Base-by-base conservation (phyloP, 1,139 yeast species). In the Suhomyces atakaporum region DNA sequence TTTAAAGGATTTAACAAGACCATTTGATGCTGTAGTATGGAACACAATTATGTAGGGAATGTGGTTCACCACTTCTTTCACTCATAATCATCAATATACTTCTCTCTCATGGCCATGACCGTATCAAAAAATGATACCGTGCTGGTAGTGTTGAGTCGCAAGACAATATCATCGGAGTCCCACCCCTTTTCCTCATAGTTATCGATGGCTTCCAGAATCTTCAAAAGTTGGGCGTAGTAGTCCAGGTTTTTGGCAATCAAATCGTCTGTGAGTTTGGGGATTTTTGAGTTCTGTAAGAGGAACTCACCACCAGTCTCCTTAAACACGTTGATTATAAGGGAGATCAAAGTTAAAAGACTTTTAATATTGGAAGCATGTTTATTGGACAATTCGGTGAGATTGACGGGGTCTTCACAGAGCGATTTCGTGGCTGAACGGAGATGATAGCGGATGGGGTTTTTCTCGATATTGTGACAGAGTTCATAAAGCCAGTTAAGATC, bases 391-490 rank as follows among this genome's bases (percentile, higher is more conserved):
- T 71, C 71, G n/a, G 54, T 45, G 41, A 68, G 57, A 28, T 68
- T 60, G 8, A 65, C 61, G 2, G 75, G 70, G 14, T 60, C 53
- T 1, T 42, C 52, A 10, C 74, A 66, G 29, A 76, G 53, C 12
- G 54, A 54, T 40, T 72, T 68, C 5, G 70, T 55, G 2, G 59
- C 45, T 0, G 79, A 63, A 23, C 81, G 55, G 18, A 76, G 59
- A 40, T 77, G 82, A 44, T 71, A 77, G 39, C 62, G 63, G 21
- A 74, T 59, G 2, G 82, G 82, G 44, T 76, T 63, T 11, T 43
- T 46, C 45, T 75, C 79, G 20, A 77, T 75, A 27, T 69, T 67
- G 30, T 62, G 62, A 49, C 81, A 76, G 14, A 75, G 42, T 16
- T 59, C 55, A 33, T 63, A 65, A 7, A 76, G 47, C 67, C 73